These are phyloP conservation scores for Fusarium coicis DNA, from an alignment of 2,329 filamentous ascomycete genomes.

Conservation along the genomic window DNA sequence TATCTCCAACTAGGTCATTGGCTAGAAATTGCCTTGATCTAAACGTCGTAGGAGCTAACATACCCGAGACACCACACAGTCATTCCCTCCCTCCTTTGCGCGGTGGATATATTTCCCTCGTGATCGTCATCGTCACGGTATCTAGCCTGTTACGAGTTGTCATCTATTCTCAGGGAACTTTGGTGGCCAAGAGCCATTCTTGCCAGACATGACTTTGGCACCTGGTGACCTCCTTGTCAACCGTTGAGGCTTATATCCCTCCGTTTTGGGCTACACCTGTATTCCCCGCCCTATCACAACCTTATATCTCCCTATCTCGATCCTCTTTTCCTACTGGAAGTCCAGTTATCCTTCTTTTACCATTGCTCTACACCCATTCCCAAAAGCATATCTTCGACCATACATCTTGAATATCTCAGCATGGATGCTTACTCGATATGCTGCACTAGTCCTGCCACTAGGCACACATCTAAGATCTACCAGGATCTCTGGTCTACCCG, in stretches of 20 bases:
- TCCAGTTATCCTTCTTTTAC: conserved; percentile 13
- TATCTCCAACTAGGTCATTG: neutral
- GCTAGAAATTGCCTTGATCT: conserved; percentile 1
- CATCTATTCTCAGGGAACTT: conserved; percentile 21
- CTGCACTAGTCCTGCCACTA: conserved; percentile 56
- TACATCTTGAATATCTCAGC: neutral
- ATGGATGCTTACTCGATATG: conserved; percentile 67
- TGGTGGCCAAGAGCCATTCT: conserved; percentile 10
- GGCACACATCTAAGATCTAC: conserved; percentile 60
- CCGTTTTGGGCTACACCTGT: conserved; percentile 10
- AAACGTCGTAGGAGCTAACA: neutral
- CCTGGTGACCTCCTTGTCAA: conserved; percentile 36
- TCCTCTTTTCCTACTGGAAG: conserved; percentile 31
- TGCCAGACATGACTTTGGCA: conserved; percentile 19
- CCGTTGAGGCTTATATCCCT: conserved; percentile 38
- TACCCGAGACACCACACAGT: conserved; percentile 28
- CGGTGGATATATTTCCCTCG: conserved; percentile 31
- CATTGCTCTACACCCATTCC: neutral
- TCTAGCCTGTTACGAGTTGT: conserved; percentile 34
- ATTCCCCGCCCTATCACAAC: conserved; percentile 21
- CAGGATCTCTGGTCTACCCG: conserved; percentile 59
- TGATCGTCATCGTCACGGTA: conserved; percentile 34
- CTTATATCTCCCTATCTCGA: conserved; percentile 9
- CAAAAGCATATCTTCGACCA: conserved; percentile 5
- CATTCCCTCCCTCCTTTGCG: conserved; percentile 21